These are phyloP conservation scores for Cyberlindnera mrakii DNA, from an alignment of 805 yeast species.

Conservation along the genomic window DNA sequence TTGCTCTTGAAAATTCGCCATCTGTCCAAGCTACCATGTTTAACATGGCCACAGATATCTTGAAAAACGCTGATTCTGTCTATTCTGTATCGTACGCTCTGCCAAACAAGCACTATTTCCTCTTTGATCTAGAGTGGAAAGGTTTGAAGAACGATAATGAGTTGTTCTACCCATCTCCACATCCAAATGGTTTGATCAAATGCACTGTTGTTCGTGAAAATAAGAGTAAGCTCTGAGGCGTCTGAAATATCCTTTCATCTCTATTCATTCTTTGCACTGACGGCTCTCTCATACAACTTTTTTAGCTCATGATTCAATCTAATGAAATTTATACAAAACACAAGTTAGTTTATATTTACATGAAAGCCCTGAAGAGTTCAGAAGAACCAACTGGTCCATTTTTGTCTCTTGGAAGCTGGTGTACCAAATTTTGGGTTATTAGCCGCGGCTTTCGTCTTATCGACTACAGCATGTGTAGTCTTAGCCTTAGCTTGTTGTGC, in stretches of 20 bases:
- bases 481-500: conserved; percentile 28
- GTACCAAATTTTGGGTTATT: conserved; percentile 45
- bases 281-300: not conserved
- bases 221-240: conserved; percentile 45
- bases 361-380: conserved; percentile 18
- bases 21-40: conserved; percentile 97
- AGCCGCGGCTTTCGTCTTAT: conserved; percentile 33
- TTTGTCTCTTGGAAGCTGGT: conserved; percentile 43
- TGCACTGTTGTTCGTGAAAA: conserved; percentile 73
- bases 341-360: not conserved
- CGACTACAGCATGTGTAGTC: conserved; percentile 23
- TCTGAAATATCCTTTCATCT: too few relatives aligned
- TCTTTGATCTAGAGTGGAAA: conserved; percentile 78
- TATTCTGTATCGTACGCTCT: conserved; percentile 64
- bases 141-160: conserved; percentile 77
- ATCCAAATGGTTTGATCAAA: conserved; percentile 89
- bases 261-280: too few relatives aligned
- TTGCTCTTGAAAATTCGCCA: conserved; percentile 85
- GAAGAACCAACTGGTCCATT: conserved; percentile 58
- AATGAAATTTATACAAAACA: not conserved
- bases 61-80: conserved; percentile 50
- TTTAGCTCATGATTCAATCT: not conserved
- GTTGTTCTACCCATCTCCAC: conserved; percentile 82
- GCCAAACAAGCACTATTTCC: conserved; percentile 90
- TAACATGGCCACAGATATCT: conserved; percentile 77